Evolutionary conservation across 2,329 filamentous ascomycete species (phyloP).

Genomic region (Neofusicoccum umdonicola): DNA sequence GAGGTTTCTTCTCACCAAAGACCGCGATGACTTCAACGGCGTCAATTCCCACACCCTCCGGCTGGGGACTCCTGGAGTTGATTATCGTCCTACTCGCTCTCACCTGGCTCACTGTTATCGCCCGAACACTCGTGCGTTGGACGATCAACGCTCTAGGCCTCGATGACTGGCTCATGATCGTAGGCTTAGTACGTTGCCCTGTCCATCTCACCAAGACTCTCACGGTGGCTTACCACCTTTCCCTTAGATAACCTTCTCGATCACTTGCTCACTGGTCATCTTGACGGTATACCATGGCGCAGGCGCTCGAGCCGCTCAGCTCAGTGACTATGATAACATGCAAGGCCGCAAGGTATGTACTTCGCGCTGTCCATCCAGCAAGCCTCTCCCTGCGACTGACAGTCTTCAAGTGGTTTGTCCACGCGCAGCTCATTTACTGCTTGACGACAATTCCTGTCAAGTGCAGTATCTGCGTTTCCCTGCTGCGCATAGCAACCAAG

Average conservation of each 20-base stretch:
- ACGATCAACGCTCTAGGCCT: neutral
- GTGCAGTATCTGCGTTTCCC: neutral
- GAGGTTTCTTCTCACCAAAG: neutral
- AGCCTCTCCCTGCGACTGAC: neutral
- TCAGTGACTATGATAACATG: neutral
- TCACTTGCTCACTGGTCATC: neutral
- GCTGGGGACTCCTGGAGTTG: neutral
- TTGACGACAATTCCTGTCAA: conserved; percentile 1
- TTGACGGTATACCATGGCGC: neutral
- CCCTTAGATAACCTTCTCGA: neutral
- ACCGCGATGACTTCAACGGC: neutral
- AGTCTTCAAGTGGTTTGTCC: neutral
- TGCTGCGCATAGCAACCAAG: neutral
- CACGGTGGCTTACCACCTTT: neutral
- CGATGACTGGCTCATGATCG: neutral
- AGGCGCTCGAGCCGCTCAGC: neutral
- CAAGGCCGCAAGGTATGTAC: neutral
- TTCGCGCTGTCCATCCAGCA: neutral
- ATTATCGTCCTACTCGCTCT: neutral
- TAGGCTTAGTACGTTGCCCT: neutral
- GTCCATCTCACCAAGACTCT: neutral
- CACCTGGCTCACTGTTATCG: neutral
- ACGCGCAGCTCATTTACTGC: neutral
- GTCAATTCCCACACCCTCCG: neutral
- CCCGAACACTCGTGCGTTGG: neutral